These are phyloP conservation scores for Lasiodiplodia sp. DNA, from an alignment of 2,329 filamentous ascomycete genomes.

Conservation along the genomic window DNA sequence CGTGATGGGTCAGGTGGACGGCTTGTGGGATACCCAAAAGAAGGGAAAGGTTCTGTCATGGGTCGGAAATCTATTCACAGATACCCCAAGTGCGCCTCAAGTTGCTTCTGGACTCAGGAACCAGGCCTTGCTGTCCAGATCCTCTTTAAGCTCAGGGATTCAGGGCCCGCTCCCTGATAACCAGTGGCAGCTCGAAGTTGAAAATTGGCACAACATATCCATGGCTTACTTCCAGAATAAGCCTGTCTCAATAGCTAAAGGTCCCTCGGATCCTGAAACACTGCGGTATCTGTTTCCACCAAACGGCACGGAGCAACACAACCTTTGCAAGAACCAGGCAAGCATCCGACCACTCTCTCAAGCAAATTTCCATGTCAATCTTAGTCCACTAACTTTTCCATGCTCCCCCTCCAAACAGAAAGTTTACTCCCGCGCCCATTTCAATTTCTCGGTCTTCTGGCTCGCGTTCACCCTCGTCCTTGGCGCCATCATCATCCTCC, in stretches of 20 bases:
- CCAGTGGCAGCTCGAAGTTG: conserved; percentile 35
- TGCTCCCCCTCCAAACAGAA: conserved; percentile 21
- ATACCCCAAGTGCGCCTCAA: accelerated
- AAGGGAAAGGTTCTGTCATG: neutral
- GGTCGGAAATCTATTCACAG: neutral
- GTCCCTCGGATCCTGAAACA: neutral
- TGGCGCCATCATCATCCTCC: conserved; percentile 34
- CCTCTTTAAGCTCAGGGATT: neutral
- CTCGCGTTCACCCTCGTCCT: conserved; percentile 35
- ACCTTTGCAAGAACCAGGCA: conserved; percentile 4
- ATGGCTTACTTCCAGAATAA: conserved; percentile 31
- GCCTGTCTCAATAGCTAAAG: neutral
- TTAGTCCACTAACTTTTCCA: neutral
- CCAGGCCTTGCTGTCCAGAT: neutral
- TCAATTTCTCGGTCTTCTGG: conserved; percentile 36
- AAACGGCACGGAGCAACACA: neutral
- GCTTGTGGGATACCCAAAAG: neutral
- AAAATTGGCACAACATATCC: conserved; percentile 28
- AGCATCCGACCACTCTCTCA: neutral
- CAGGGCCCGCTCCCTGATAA: conserved; percentile 32
- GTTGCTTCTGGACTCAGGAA: neutral
- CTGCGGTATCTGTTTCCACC: neutral
- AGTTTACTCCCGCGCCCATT: conserved; percentile 33
- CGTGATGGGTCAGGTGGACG: accelerated
- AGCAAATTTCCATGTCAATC: neutral